Base-by-base conservation (phyloP, 306 rosid species). In the Sindora glabra region DNA sequence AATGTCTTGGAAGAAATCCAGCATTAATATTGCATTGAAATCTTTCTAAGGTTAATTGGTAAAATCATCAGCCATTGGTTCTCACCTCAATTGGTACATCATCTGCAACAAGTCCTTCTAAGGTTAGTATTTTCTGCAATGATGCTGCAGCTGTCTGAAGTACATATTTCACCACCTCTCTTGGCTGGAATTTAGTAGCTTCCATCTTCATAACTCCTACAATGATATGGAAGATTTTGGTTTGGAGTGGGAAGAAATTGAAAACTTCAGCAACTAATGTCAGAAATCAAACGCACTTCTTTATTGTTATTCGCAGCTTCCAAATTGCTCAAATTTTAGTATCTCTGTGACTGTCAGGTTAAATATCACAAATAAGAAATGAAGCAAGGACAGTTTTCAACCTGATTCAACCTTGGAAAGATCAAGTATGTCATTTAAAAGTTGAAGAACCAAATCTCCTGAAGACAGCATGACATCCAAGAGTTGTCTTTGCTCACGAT, bases 351-450 rank as follows among this genome's bases (percentile, higher is more conserved):
- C n/a, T n/a, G n/a, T n/a, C n/a, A n/a, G n/a, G n/a, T n/a, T n/a
- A n/a, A n/a, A n/a, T n/a, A n/a, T n/a, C n/a, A n/a, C n/a, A 33
- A 4, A 27, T n/a, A 34, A 50, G 27, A 11, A 69, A 53, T 15
- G 18, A 24, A 32, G 37, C 60, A 64, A 30, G 60, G 48, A 55
- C 24, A 59, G 67, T 47, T 48, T 74, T 63, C 73, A 32, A 87
- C 97, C 97, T 77, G 97, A 87, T 54, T 91, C 97, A 19, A 83
- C 97, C 89, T 91, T 91, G 52, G 97, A 91, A 74, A 87, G 95
- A 69, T 91, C 97, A 63, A 91, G 90, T 78, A 87, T 85, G 79
- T 91, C 96, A 50, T 91, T 91, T 67, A 91, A 87, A 49, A 91
- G 87, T 72, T 91, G 97, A 65, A 91, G 96, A 56, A 91, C 96